Base-by-base conservation (phyloP, 805 yeast genomes). In the Metschnikowia similis region DNA sequence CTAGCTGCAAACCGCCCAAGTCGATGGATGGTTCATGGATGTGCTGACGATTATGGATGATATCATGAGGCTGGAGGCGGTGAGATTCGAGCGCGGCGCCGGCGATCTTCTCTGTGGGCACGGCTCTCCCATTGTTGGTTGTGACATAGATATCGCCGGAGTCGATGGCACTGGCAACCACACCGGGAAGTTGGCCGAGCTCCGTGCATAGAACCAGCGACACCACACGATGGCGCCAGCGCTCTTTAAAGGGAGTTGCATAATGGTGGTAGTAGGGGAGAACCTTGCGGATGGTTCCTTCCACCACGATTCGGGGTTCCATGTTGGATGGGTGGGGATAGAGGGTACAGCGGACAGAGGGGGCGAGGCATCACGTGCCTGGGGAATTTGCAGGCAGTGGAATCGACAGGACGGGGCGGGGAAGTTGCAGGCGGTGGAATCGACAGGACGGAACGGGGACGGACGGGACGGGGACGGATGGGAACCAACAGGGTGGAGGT, bases 21-120 rank as follows among this genome's bases (percentile, higher is more conserved):
- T 36, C 32, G 11, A 57, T 45, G 6, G 45, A 35, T 6, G 79
- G 75, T 50, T 79, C 83, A 54, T 79, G 83, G 53, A 68, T 67
- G 55, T 79, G 82, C 21, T 67, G 59, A 1, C 40, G 39, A 46
- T 63, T 65, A 49, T 54, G 60, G 21, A 70, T 63, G 1, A 66
- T 55, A 52, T 70, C 74, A 44, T 67, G 66, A 7, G 49, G 50
- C 38, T 30, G 45, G 6, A 57, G 50, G 27, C 16, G 21, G 11
- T 51, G 53, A 8, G 13, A 34, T 26, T 31, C 27, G 9, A 49
- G 50, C 1, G 38, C 41, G 4, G 28, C 8, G 9, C 52, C 52
- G 6, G 34, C 28, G 16, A 56, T 39, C 2, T 29, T 16, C 8
- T 31, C 29, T 16, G 50, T 45, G 2, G 45, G 51, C 6, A 47